A percentile compares a stretch with the other conserved stretches of the same genome.
Conservation (phyloP, 2,329 filamentous ascomycete species). For the Diplodia mutila region DNA sequence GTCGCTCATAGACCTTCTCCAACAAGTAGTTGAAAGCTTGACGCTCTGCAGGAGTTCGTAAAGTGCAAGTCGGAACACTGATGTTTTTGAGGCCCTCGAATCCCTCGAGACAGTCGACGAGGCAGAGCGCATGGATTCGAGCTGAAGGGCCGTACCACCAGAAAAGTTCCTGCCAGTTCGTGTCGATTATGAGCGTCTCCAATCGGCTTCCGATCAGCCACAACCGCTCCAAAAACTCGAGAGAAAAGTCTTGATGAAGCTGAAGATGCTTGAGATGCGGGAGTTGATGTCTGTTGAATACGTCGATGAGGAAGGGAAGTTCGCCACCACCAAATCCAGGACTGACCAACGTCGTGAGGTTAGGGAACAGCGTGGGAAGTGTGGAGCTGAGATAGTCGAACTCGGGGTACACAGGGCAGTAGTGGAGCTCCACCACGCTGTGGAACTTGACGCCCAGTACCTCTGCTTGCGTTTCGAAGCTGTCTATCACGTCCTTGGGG, state of each 20-base stretch:
- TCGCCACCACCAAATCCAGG: neutral
- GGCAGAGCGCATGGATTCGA: no score
- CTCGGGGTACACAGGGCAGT: neutral
- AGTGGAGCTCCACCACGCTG: neutral
- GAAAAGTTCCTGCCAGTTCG: no score
- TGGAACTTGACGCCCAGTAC: neutral
- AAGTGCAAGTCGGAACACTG: neutral
- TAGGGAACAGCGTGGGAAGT: neutral
- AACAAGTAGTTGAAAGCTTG: no score
- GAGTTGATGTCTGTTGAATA: neutral
- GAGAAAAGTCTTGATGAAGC: neutral
- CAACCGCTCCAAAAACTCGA: neutral
- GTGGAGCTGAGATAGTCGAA: neutral
- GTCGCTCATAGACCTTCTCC: neutral
- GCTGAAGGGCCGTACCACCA: no score
- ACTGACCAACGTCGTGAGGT: neutral
- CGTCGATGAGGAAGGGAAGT: neutral
- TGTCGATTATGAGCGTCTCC: neutral
- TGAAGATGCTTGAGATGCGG: neutral
- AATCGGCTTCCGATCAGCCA: neutral
- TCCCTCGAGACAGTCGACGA: neutral
- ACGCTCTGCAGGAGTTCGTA: no score
- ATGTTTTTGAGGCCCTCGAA: neutral
- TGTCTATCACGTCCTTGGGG: neutral
- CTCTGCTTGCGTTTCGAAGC: neutral